Conservation (phyloP, 495 filamentous ascomycete species). For the Sporormia fimetaria region DNA sequence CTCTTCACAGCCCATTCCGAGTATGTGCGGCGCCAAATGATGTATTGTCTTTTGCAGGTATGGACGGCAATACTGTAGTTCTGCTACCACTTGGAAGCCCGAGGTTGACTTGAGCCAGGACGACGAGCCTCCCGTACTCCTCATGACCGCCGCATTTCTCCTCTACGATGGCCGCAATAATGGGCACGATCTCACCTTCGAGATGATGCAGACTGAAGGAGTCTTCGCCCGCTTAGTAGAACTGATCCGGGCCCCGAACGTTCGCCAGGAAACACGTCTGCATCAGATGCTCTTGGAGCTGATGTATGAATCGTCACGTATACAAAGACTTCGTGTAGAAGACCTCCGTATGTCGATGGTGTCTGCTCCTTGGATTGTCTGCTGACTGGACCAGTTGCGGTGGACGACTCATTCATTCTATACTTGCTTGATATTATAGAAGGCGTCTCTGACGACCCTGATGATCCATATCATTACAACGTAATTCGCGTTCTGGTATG, state of each 20-base stretch:
- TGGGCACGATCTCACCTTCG: slow-evolving; percentile 67
- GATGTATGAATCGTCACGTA: slow-evolving; percentile 92
- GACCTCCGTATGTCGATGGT: slow-evolving; percentile 52
- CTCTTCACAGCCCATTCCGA: slow-evolving; percentile 65
- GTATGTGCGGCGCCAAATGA: slow-evolving; percentile 86
- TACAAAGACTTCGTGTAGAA: slow-evolving; percentile 66
- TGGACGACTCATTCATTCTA: slow-evolving; percentile 76
- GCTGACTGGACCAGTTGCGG: slow-evolving; percentile 36
- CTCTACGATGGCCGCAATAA: slow-evolving; percentile 76
- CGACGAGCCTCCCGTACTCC: slow-evolving; percentile 66
- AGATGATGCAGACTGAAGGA: slow-evolving; percentile 76
- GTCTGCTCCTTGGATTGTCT: background rate
- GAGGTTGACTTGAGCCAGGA: slow-evolving; percentile 39
- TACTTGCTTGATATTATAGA: slow-evolving; percentile 86
- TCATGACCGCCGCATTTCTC: slow-evolving; percentile 76
- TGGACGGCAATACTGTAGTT: no score
- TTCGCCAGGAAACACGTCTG: slow-evolving; percentile 53
- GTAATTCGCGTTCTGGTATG: slow-evolving; percentile 83
- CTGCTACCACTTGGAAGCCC: background rate
- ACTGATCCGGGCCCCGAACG: slow-evolving; percentile 54
- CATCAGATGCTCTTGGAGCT: slow-evolving; percentile 78
- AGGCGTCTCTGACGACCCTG: slow-evolving; percentile 72
- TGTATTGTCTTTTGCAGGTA: slow-evolving; percentile 82
- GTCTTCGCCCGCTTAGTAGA: slow-evolving; percentile 75
- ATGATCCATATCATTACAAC: slow-evolving; percentile 93